Percentiles rank a stretch among this genome's conserved stretches.
These are phyloP conservation scores for Ichthyophthirius multifiliis DNA, from an alignment of 169 alveolate species.

Conservation along the genomic window DNA sequence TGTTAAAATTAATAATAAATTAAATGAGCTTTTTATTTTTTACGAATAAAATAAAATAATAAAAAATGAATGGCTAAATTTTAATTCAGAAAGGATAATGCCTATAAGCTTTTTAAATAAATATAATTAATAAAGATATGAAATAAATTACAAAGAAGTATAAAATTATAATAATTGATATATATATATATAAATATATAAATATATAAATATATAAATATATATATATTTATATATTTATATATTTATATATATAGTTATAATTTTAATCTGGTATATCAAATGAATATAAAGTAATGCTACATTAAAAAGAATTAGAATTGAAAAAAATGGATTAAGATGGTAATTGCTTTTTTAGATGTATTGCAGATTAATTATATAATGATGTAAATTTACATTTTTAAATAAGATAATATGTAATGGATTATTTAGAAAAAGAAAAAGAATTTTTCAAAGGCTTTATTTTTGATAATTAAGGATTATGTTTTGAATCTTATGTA, in stretches of 20 bases:
- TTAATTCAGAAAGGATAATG: background rate
- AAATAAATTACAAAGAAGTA: background rate
- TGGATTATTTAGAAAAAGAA: slow-evolving; percentile 64
- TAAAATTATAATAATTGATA: no score
- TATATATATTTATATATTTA: no score
- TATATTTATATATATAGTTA: no score
- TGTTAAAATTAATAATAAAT: no score
- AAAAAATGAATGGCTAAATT: background rate
- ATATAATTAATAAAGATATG: background rate
- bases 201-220: background rate
- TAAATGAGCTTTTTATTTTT: background rate
- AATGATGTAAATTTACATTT: slow-evolving; percentile 67
- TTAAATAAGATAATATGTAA: slow-evolving; percentile 55
- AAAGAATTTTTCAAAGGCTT: slow-evolving; percentile 65
- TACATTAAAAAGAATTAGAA: background rate
- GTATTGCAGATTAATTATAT: slow-evolving; percentile 74
- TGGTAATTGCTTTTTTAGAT: slow-evolving; percentile 82
- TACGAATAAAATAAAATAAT: no score
- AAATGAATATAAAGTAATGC: background rate
- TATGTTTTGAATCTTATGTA: background rate
- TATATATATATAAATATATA: background rate
- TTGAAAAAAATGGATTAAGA: slow-evolving; percentile 47
- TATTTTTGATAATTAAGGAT: slow-evolving; percentile 42
- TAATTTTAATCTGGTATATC: no score
- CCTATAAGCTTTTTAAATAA: background rate